Base-by-base conservation (phyloP, 73 alveolate species). In the Blepharisma stoltei region DNA sequence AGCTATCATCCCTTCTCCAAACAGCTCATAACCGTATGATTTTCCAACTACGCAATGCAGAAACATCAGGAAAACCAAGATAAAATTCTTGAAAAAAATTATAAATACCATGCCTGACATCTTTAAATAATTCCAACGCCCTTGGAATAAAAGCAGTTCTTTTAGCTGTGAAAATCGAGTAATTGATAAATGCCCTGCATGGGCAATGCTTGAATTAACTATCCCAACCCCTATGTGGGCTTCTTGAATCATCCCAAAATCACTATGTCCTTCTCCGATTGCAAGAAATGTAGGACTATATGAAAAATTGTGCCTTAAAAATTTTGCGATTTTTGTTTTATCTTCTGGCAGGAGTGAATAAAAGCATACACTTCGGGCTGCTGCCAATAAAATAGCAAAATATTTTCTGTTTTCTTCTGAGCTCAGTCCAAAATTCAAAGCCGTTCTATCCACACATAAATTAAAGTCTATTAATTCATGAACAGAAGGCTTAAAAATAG, bases 141-240 rank as follows among this genome's bases (percentile, higher is more conserved):
- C 73, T 14, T 60, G 73, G 23, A 60, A 14, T 38, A 60, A 60
- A 3, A 60, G 11, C 2, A 60, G 46, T 14, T 25, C 23, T 25
- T 14, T 25, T 5, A 60, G 14, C 46, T 60, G 46, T 1, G 46
- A 14, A 25, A 60, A 60, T 3, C 23, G 11, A 1, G 14, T 1
- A 20, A 60, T 25, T 1, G 45, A 8, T 20, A 60, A n/a, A 60
- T 60, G 46, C 14, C 46, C 38, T n/a, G 18, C 5, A 4, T 25
- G 37, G 46, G 48, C 45, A 18, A 38, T 9, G 5, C 49, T 20
- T 8, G 48, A 14, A 14, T 38, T 38, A 14, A 14, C 4, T 9
- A 60, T 18, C 18, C 48, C 73, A 60, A 60, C 73, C 14, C 73
- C 46, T 60, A 60, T 25, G 23, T 60, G 73, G 18, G 73, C 0